A percentile compares a stretch with the other conserved stretches of the same genome.
phyloP scores from a whole-genome alignment of 1,139 yeast species.

The Saccharomyces pastorianus region DNA sequence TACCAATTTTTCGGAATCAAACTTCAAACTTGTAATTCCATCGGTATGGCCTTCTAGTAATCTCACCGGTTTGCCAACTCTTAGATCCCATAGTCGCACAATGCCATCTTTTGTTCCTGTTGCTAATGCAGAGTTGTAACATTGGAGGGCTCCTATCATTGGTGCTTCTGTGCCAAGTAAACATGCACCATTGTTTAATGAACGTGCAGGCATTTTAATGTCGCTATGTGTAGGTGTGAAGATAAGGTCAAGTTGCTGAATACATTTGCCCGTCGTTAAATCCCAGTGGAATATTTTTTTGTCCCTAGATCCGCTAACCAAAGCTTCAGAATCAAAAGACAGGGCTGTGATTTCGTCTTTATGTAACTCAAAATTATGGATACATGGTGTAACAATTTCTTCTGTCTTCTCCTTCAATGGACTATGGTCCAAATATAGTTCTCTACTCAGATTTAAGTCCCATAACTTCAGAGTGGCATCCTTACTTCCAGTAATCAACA shows the following conservation, averaged over 20 bases:
- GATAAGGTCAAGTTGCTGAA: slow-evolving; percentile 28
- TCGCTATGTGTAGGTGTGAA: slow-evolving; percentile 14
- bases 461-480: slow-evolving; percentile 56
- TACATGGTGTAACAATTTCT: slow-evolving; percentile 20
- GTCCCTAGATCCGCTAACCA: slow-evolving; percentile 89
- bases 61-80: slow-evolving; percentile 60
- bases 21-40: slow-evolving; percentile 59
- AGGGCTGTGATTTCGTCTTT: slow-evolving; percentile 57
- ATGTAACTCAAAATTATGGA: slow-evolving; percentile 52
- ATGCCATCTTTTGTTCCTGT: slow-evolving; percentile 72
- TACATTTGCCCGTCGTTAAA: slow-evolving; percentile 57
- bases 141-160: slow-evolving; percentile 33
- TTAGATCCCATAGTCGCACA: slow-evolving; percentile 67
- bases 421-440: slow-evolving; percentile 23
- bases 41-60: slow-evolving; percentile 64
- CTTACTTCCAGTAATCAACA: slow-evolving; percentile 53
- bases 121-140: slow-evolving; percentile 64
- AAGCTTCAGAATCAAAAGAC: slow-evolving; percentile 49
- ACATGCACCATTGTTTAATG: not conserved
- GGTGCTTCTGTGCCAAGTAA: slow-evolving; percentile 4
- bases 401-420: not conserved
- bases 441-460: slow-evolving; percentile 38
- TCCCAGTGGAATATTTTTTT: slow-evolving; percentile 76
- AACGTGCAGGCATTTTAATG: not conserved
- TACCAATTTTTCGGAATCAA: slow-evolving; percentile 54